Evolutionary conservation across 805 yeast species (phyloP).

Genomic region (Candida hungchunana): DNA sequence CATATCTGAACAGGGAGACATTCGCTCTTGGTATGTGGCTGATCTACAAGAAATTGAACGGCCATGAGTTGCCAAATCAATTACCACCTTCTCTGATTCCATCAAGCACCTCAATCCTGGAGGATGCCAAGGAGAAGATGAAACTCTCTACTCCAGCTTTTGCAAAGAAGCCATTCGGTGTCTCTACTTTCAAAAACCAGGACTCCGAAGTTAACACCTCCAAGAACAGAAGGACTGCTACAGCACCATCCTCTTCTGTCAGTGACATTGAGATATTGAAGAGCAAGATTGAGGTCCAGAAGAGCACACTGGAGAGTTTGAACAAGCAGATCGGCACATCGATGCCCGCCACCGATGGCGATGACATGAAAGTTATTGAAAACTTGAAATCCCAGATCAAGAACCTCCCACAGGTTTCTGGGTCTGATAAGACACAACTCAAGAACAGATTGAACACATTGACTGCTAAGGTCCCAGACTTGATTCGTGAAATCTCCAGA

Average conservation of each 20-base stretch:
- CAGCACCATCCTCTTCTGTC: slow-evolving; percentile 7
- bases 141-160: slow-evolving; percentile 20
- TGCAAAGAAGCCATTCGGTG: slow-evolving; percentile 21
- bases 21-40: slow-evolving; percentile 97
- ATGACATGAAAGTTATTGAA: slow-evolving; percentile 55
- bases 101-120: slow-evolving; percentile 72
- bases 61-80: slow-evolving; percentile 74
- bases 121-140: slow-evolving; percentile 59
- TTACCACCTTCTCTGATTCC: slow-evolving; percentile 90
- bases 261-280: slow-evolving; percentile 46
- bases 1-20: slow-evolving; percentile 82
- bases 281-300: slow-evolving; percentile 67
- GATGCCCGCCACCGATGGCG: slow-evolving; percentile 30
- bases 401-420: slow-evolving; percentile 36
- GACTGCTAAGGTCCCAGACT: slow-evolving; percentile 66
- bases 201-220: slow-evolving; percentile 61
- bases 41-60: slow-evolving; percentile 85
- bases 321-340: slow-evolving; percentile 24
- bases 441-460: slow-evolving; percentile 54
- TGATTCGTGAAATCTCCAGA: slow-evolving; percentile 57
- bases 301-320: slow-evolving; percentile 62
- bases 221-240: slow-evolving; percentile 47
- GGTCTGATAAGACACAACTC: slow-evolving; percentile 38
- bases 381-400: slow-evolving; percentile 57
- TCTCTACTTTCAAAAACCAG: slow-evolving; percentile 66